Evolutionary conservation across 768 basidiomycete genomes (phyloP).

Genomic region (Psilocybe cubensis): DNA sequence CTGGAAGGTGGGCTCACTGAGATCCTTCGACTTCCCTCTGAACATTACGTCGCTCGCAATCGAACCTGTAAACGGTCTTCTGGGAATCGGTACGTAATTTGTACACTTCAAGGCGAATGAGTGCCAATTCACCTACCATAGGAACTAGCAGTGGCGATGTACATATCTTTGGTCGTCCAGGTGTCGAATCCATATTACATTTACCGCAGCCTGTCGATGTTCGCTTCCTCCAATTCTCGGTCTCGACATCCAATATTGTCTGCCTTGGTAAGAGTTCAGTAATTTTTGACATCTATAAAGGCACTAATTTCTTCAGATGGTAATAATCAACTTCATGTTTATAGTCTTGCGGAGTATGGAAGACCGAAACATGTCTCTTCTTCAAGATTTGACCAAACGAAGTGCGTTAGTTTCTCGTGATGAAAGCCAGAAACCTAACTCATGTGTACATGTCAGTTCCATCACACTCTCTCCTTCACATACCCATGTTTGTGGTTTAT

Average conservation of each 20-base stretch:
- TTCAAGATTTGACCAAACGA: slow-evolving; percentile 50
- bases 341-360: slow-evolving; percentile 57
- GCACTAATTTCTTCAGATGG: slow-evolving; percentile 43
- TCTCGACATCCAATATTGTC: slow-evolving; percentile 54
- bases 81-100: slow-evolving; percentile 56
- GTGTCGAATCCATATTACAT: slow-evolving; percentile 55
- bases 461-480: slow-evolving; percentile 70
- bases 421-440: slow-evolving; percentile 5
- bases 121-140: slow-evolving; percentile 25
- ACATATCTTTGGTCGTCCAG: slow-evolving; percentile 68
- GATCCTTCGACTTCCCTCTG: slow-evolving; percentile 50
- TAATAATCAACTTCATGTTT: slow-evolving; percentile 58
- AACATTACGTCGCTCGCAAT: slow-evolving; percentile 57
- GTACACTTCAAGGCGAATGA: neutral
- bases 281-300: neutral
- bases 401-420: slow-evolving; percentile 33
- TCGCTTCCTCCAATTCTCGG: slow-evolving; percentile 67
- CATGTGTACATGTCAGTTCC: slow-evolving; percentile 40
- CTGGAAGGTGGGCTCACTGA: slow-evolving; percentile 58
- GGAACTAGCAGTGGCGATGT: slow-evolving; percentile 70
- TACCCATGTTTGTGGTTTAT: slow-evolving; percentile 56
- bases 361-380: slow-evolving; percentile 55
- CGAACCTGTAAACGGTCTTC: slow-evolving; percentile 61
- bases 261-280: slow-evolving; percentile 56
- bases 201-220: slow-evolving; percentile 50